Conservation (phyloP, 2,329 filamentous ascomycete genomes). For the Pseudogymnoascus sp. region DNA sequence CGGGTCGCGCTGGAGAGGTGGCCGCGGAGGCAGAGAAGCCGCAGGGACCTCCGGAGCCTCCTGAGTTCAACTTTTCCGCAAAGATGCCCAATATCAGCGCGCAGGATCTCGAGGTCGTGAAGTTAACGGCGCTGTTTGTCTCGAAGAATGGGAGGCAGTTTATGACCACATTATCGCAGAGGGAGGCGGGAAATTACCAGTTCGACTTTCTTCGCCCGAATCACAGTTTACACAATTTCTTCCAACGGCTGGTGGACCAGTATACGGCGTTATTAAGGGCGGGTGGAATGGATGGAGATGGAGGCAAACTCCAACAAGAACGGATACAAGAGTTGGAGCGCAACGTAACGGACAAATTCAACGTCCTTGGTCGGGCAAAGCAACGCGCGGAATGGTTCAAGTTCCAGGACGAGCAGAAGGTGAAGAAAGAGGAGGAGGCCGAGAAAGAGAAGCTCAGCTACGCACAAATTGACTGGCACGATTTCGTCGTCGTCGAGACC, state of each 20-base stretch:
- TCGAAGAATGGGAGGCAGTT: constrained; percentile 89
- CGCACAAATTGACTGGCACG: constrained; percentile 93
- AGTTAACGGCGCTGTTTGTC: constrained; percentile 79
- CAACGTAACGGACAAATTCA: constrained; percentile 71
- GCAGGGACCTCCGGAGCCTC: constrained; percentile 73
- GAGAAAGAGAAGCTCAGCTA: constrained; percentile 69
- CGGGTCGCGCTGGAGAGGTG: constrained; percentile 61
- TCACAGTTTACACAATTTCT: constrained; percentile 94
- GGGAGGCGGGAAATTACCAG: constrained; percentile 83
- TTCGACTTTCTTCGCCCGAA: constrained; percentile 95
- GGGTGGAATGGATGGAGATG: constrained; percentile 52
- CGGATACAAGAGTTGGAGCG: constrained; percentile 63
- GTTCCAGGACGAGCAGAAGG: constrained; percentile 74
- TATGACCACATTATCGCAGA: constrained; percentile 80
- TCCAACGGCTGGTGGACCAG: constrained; percentile 84
- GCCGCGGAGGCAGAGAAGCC: constrained; percentile 54
- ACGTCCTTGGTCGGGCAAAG: constrained; percentile 70
- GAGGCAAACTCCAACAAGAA: constrained; percentile 60
- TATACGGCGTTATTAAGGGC: constrained; percentile 72
- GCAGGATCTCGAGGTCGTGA: constrained; percentile 70
- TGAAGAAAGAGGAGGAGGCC: constrained; percentile 79
- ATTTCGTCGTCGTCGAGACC: constrained; percentile 92
- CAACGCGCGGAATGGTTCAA: constrained; percentile 82
- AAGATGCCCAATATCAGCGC: constrained; percentile 97
- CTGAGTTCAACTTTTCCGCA: constrained; percentile 86